A percentile compares a stretch with the other conserved stretches of the same genome.
phyloP scores from a whole-genome alignment of 495 filamentous ascomycete species.

The Rhizodiscina lignyota region DNA sequence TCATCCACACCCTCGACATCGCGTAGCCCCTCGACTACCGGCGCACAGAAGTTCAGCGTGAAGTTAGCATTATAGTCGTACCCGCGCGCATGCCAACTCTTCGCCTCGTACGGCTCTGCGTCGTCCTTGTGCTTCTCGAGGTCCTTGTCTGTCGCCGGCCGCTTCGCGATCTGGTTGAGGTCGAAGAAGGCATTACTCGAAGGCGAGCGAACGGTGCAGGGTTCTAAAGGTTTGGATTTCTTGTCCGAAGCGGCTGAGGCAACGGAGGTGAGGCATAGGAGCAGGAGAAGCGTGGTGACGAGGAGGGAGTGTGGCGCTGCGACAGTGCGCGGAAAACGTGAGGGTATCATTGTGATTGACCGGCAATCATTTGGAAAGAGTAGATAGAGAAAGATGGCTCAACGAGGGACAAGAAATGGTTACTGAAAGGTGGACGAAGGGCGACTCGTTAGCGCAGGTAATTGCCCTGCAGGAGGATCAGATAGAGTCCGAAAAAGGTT shows the following conservation, averaged over 20 bases:
- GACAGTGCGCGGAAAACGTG: too few species aligned
- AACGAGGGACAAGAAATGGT: too few species aligned
- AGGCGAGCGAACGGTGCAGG: conserved; percentile 68
- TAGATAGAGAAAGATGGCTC: too few species aligned
- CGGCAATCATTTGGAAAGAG: too few species aligned
- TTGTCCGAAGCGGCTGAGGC: conserved; percentile 20
- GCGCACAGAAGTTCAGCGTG: conserved; percentile 82
- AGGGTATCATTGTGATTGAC: too few species aligned
- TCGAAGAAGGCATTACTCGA: conserved; percentile 76
- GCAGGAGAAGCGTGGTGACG: conserved; percentile 18
- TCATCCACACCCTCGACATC: conserved; percentile 45
- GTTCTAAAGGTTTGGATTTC: conserved; percentile 25
- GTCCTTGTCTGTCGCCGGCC: conserved; percentile 40
- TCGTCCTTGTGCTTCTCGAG: conserved; percentile 22
- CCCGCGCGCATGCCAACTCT: conserved; percentile 70
- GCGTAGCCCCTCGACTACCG: conserved; percentile 61
- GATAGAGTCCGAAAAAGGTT: too few species aligned
- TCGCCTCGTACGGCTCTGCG: conserved; percentile 22
- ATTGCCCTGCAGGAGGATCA: too few species aligned
- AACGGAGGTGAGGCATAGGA: conserved; percentile 17
- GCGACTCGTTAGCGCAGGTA: too few species aligned
- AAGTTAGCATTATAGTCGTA: conserved; percentile 84
- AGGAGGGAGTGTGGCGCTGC: too few species aligned
- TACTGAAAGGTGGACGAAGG: too few species aligned
- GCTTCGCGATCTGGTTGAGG: conserved; percentile 52